A percentile compares a stretch with the other conserved stretches of the same genome.
Conservation (phyloP, 2,329 filamentous ascomycete genomes). For the Gaeumannomyces sp. region DNA sequence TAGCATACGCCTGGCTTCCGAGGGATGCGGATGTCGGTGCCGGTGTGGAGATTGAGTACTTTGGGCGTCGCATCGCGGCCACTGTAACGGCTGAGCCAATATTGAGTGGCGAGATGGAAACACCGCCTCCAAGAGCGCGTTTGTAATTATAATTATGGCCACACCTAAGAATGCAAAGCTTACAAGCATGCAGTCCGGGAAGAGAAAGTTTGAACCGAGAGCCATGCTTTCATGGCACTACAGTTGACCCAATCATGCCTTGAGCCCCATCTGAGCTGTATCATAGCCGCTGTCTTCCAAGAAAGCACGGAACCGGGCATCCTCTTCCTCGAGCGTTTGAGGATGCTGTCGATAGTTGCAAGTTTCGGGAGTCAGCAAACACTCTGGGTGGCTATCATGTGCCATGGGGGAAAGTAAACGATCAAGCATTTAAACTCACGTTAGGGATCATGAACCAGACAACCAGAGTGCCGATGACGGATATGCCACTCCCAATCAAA, state of each 20-base stretch:
- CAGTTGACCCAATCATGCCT: not conserved
- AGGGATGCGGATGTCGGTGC: slow-evolving; percentile 38
- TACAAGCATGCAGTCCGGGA: too few relatives aligned
- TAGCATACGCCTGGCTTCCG: slow-evolving; percentile 54
- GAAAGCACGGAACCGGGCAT: slow-evolving; percentile 17
- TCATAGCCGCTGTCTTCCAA: slow-evolving; percentile 18
- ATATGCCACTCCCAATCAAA: slow-evolving; percentile 22
- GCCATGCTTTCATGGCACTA: too few relatives aligned
- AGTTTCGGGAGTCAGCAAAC: not conserved
- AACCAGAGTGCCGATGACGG: slow-evolving; percentile 18
- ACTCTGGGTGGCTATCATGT: too few relatives aligned
- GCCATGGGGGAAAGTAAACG: not conserved
- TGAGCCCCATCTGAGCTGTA: slow-evolving; percentile 16
- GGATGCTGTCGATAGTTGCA: slow-evolving; percentile 9
- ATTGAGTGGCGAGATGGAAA: not conserved
- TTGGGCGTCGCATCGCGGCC: slow-evolving; percentile 46
- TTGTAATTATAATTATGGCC: not conserved
- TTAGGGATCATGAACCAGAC: slow-evolving; percentile 22
- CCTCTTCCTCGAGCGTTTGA: slow-evolving; percentile 18
- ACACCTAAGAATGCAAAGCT: too few relatives aligned
- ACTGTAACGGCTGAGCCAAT: slow-evolving; percentile 47
- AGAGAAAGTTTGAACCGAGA: too few relatives aligned
- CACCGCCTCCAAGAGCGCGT: slow-evolving; percentile 1
- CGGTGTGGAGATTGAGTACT: slow-evolving; percentile 55
- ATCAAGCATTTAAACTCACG: not conserved